These are phyloP conservation scores for Jaltomata sinuosa DNA, from an alignment of 257 asterid species.

Conservation along the genomic window DNA sequence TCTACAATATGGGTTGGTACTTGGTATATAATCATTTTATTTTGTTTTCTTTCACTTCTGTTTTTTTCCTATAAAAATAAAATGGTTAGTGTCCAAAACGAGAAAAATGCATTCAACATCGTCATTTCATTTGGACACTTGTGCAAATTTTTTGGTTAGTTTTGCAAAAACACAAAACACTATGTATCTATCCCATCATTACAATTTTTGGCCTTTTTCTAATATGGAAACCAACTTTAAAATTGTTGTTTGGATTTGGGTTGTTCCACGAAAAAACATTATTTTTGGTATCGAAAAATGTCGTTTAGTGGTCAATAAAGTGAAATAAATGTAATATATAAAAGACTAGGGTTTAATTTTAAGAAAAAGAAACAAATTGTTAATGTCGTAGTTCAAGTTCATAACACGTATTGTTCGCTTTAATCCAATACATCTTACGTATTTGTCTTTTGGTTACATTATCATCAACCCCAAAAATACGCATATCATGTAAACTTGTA, in stretches of 20 bases:
- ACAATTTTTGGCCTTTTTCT: background rate
- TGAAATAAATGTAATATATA: background rate
- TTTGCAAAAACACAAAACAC: conserved; percentile 1
- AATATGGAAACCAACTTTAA: background rate
- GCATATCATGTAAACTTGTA: background rate
- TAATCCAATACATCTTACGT: too few species aligned
- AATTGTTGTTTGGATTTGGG: background rate
- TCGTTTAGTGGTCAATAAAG: background rate
- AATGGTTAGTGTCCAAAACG: conserved; percentile 5
- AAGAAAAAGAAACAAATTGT: background rate
- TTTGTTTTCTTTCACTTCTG: background rate
- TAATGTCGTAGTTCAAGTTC: background rate
- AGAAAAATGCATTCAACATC: conserved; percentile 16
- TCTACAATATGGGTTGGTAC: background rate
- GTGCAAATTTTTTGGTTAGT: background rate
- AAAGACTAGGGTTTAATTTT: background rate
- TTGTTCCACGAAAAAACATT: background rate
- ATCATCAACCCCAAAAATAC: background rate
- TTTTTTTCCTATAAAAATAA: background rate
- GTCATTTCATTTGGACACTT: conserved; percentile 17
- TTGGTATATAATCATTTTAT: background rate
- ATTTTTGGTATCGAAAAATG: background rate
- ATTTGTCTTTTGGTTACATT: background rate
- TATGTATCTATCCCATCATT: conserved; percentile 11
- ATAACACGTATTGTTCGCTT: background rate